Base-by-base conservation (phyloP, 345 rosid species). In the Rhodamnia argentea region DNA sequence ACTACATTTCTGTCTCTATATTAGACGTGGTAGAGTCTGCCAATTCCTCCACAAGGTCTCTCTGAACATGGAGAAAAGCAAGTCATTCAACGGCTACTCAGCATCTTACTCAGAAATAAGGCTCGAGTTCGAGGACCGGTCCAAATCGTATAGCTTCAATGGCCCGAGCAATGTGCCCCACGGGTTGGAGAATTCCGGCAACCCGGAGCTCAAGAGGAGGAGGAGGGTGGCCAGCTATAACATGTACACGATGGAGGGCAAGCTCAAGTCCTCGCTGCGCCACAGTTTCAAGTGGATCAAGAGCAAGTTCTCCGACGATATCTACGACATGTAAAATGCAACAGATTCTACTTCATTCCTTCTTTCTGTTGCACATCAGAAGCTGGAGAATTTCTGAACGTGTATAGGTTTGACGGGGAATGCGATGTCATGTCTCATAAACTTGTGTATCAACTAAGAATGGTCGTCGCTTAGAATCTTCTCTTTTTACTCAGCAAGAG, bases 221-320 rank as follows among this genome's bases (percentile, higher is more conserved):
- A 91, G 89, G 89, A 90, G 96, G 88, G 94, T 93, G 85, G 94
- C 94, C 13, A 89, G 89, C 74, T 93, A 93, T 81, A 93, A 93
- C 84, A 83, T 91, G 90, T 93, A 92, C 86, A 82, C 91, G 59
- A 84, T 83, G 89, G 93, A 93, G 90, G 93, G 93, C 83, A 93
- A 93, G 89, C 89, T 93, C 88, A 93, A 92, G 85, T 91, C 93
- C 10, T 90, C 92, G 4, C 59, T 93, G 40, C 86, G 89, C 59
- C 92, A 90, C 90, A 92, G 94, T 92, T 92, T 92, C 87, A 93
- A 92, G 91, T 93, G 96, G 96, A 92, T 93, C 91, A 93, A 92
- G 90, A 93, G 87, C 93, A 93, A 92, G 89, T 89, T 92, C 85
- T 32, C 82, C 1, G 86, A 86, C 29, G 88, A 91, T 37, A 85